phyloP scores from a whole-genome alignment of 2,329 filamentous ascomycete species.

The Trichoderma lentiforme region DNA sequence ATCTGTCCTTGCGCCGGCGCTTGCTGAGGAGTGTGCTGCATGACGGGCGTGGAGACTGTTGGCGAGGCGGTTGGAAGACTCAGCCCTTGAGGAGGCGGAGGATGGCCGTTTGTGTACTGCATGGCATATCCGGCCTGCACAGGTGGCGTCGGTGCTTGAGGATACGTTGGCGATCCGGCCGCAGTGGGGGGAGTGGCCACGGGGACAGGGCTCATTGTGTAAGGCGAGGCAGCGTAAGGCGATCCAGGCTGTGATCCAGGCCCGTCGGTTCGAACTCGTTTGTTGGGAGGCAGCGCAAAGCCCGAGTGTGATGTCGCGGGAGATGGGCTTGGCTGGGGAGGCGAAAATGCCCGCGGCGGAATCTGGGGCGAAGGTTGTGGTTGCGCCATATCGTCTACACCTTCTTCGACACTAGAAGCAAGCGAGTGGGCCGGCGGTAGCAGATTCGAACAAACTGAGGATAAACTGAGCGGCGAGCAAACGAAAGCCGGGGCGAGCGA shows the following conservation, averaged over 20 bases:
- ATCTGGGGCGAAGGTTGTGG: slow-evolving; percentile 53
- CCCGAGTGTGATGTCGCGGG: slow-evolving; percentile 54
- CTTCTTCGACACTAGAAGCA: neutral
- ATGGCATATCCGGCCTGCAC: slow-evolving; percentile 33
- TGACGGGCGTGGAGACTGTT: slow-evolving; percentile 31
- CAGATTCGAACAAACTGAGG: neutral
- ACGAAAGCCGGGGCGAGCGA: slow-evolving; percentile 1
- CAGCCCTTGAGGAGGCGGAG: slow-evolving; percentile 33
- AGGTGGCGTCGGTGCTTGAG: slow-evolving; percentile 34
- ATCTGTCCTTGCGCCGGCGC: slow-evolving; percentile 20
- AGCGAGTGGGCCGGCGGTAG: neutral
- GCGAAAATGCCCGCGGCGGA: slow-evolving; percentile 58
- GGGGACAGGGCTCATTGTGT: slow-evolving; percentile 45
- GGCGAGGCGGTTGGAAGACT: slow-evolving; percentile 35
- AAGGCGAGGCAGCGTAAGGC: slow-evolving; percentile 55
- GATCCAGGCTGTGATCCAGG: slow-evolving; percentile 65
- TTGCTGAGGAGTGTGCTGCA: slow-evolving; percentile 33
- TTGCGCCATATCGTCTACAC: slow-evolving; percentile 50
- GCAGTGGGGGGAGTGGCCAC: slow-evolving; percentile 40
- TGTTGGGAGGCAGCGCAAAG: slow-evolving; percentile 63
- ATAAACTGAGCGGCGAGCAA: slow-evolving; percentile 9
- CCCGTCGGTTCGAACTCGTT: slow-evolving; percentile 60
- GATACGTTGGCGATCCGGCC: slow-evolving; percentile 36
- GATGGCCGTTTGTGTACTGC: slow-evolving; percentile 40
- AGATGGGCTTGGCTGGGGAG: slow-evolving; percentile 59